Base-by-base conservation (phyloP, 1,139 yeast genomes). In the Yarrowia galli region DNA sequence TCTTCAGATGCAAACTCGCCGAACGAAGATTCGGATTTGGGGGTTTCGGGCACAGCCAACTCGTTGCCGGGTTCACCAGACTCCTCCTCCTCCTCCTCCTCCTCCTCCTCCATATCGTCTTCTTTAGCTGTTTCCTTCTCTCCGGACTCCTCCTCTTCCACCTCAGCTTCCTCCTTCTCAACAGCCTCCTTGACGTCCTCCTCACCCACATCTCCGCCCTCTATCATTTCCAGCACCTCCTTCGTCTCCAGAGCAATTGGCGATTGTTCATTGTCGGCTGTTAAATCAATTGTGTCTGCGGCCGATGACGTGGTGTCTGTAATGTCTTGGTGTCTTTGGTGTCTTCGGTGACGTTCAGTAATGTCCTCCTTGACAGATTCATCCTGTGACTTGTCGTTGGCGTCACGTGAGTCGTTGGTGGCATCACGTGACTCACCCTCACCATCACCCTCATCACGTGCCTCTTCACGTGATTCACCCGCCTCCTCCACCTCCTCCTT, bases 1-100 rank as follows among this genome's bases (percentile, higher is more conserved):
- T 54, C 64, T 32, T 58, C 63, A 25, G 63, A 56, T 25, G 63
- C 63, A 28, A 56, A 56, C 5, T 56, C 63, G 8, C 63, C 63
- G 15, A 56, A 56, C 2, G 63, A 56, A 1, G 61, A 54, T 12
- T 54, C 35, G 2, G 56, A 38, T 25, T 56, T 42, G 12, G 22
- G 28, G 2, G 32, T 35, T 32, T 42, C 65, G 18, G 67, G 60
- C 7, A 45, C 12, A 8, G 28, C 12, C 18, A 45, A 12, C n/a
- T 13, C 23, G 8, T 10, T 68, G 13, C 16, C 67, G 49, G 51
- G 72, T 12, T 65, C 72, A 20, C 66, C 72, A 15, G 61, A 20
- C 3, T 18, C 15, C 2, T 12, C 53, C 1, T 15, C 35, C 1
- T 20, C 13, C 12, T 51, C 45, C 18, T 53, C 48, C 12, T 20